These are phyloP conservation scores for Musa balbisiana DNA, from an alignment of 202 grass and related monocot species.

Conservation along the genomic window DNA sequence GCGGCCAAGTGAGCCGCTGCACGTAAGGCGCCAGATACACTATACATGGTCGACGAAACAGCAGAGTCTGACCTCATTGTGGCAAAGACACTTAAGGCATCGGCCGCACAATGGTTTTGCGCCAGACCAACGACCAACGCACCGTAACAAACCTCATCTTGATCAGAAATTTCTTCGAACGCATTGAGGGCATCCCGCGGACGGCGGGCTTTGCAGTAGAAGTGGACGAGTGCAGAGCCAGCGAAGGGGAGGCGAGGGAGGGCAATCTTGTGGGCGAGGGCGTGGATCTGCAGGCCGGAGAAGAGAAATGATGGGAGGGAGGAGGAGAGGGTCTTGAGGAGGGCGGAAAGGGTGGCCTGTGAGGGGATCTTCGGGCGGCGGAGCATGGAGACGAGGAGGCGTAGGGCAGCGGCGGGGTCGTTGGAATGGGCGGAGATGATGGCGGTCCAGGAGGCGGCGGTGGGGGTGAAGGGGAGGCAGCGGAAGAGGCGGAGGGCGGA, in stretches of 20 bases:
- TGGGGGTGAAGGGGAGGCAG: conserved; percentile 30
- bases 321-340: conserved; percentile 29
- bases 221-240: conserved; percentile 29
- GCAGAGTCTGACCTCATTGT: conserved; percentile 14
- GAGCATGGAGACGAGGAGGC: conserved; percentile 27
- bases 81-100: conserved; percentile 25
- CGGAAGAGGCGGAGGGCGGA: conserved; percentile 21
- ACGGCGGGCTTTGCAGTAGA: conserved; percentile 14
- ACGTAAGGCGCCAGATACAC: conserved; percentile 28
- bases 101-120: conserved; percentile 22
- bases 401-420: conserved; percentile 14
- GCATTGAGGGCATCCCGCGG: conserved; percentile 16
- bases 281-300: conserved; percentile 20
- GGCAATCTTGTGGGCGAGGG: conserved; percentile 31
- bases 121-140: conserved; percentile 34
- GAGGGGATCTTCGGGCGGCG: conserved; percentile 16
- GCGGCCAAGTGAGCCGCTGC: conserved; percentile 27
- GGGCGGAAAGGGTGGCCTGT: conserved; percentile 35
- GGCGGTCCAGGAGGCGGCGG: conserved; percentile 16
- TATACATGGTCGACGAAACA: conserved; percentile 34
- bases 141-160: conserved; percentile 33
- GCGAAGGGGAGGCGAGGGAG: conserved; percentile 19
- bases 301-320: not conserved
- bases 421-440: conserved; percentile 23
- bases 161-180: conserved; percentile 38